Percentiles rank a stretch among this genome's conserved stretches.
These are phyloP conservation scores for Cyanidioschyzon merolae DNA, from an alignment of 23 red algal species.

Conservation along the genomic window DNA sequence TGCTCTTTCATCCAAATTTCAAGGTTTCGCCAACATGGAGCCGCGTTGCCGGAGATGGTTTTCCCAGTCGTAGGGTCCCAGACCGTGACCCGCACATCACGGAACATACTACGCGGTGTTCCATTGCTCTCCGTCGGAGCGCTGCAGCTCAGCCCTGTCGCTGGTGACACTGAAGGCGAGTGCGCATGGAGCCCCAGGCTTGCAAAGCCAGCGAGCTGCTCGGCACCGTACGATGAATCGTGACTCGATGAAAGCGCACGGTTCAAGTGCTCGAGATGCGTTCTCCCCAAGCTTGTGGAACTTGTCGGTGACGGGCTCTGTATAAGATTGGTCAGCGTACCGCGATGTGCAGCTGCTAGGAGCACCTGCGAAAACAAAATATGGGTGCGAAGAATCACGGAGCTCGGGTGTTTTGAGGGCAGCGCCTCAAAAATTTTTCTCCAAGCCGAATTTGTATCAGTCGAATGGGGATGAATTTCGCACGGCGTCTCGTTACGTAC, in stretches of 20 bases:
- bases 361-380: not conserved
- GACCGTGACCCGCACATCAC: slow-evolving; percentile 87
- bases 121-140: not conserved
- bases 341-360: not conserved
- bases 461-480: not conserved
- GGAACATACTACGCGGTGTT: not conserved
- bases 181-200: not conserved
- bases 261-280: not conserved
- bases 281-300: not conserved
- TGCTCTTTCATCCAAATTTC: slow-evolving; percentile 69
- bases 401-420: not conserved
- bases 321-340: not conserved
- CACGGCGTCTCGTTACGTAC: not conserved
- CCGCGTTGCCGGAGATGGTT: slow-evolving; percentile 92
- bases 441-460: not conserved
- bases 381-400: not conserved
- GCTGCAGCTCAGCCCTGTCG: not conserved
- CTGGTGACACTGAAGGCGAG: not conserved
- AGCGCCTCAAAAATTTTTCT: slow-evolving; percentile 1
- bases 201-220: not conserved
- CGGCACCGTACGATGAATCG: not conserved
- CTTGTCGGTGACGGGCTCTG: not conserved
- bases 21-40: slow-evolving; percentile 76
- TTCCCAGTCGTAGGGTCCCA: slow-evolving; percentile 86
- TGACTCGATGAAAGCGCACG: slow-evolving; percentile 1